Evolutionary conservation across 306 rosid genomes (phyloP), one percentile per base, ranked within the genome.

Genomic region (Urtica urens): DNA sequence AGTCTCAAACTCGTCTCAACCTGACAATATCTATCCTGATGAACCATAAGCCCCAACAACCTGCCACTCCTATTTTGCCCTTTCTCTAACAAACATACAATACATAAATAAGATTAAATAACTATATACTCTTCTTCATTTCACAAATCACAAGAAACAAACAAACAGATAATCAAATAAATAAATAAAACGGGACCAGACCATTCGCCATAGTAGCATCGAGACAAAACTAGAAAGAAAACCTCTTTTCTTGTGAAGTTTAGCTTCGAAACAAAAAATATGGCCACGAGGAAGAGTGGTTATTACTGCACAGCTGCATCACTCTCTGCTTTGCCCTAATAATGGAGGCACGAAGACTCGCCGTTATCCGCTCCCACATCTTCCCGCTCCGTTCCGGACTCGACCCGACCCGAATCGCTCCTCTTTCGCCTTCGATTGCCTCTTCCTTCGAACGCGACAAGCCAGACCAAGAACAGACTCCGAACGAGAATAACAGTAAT

Each of bases 291-390:
- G 37, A 47, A 29, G 20, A 14, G 27, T 1, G 34, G n/a, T n/a
- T n/a, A n/a, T n/a, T n/a, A n/a, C n/a, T n/a, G 12, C 44, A 10
- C 0, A 12, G 28, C 23, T 2, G 22, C 20, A 10, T 2, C 0
- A 8, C 37, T 12, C 50, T 5, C 57, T 19, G 26, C 25, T 64
- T 38, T 25, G 48, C 48, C 63, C 52, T 62, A 38, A 24, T 39
- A 29, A 71, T 75, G 64, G 80, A 80, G 48, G 53, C 84, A 1
- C 70, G 70, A 44, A 66, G 95, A 24, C 65, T 88, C 31, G 67
- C 95, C 64, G 57, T 88, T 68, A 66, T 88, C 43, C 62, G 52
- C 56, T 75, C 90, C 10, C 97, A 88, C 52, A 60, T 88, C 35
- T 51, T 57, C 51, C 74, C 86, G 2, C 48, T 57, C 51, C 68